Percentiles rank a stretch among this genome's conserved stretches.
Evolutionary conservation across 495 filamentous ascomycete genomes (phyloP).

Genomic region (Terfezia claveryi): DNA sequence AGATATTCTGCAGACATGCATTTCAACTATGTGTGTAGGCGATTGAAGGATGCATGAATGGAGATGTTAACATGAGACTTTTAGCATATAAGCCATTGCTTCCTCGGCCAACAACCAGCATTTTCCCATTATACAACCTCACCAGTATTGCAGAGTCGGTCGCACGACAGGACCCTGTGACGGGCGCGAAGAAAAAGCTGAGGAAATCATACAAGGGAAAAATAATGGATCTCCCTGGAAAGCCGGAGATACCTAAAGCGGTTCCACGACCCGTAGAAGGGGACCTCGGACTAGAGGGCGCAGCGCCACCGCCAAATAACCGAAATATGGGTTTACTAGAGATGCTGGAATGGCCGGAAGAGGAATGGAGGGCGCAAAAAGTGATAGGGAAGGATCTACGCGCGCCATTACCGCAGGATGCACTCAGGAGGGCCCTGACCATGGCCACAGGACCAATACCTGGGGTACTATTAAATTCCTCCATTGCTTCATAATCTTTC

Average conservation of each 20-base stretch:
- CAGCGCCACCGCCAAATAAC: conserved; percentile 22
- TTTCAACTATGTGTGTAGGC: too few species aligned
- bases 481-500: conserved; percentile 2
- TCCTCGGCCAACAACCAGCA: conserved; percentile 40
- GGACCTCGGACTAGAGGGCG: conserved; percentile 22
- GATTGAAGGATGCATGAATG: not conserved
- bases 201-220: conserved; percentile 56
- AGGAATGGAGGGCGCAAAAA: conserved; percentile 43
- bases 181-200: conserved; percentile 49
- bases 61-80: conserved; percentile 19
- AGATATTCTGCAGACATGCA: not conserved
- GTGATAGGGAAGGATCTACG: conserved; percentile 35
- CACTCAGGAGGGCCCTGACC: conserved; percentile 13
- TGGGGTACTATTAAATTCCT: conserved; percentile 12
- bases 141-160: conserved; percentile 38
- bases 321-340: conserved; percentile 16
- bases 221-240: conserved; percentile 40
- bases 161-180: conserved; percentile 38
- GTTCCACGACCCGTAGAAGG: conserved; percentile 30
- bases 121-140: conserved; percentile 41
- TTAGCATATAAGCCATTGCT: conserved; percentile 22
- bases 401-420: conserved; percentile 19
- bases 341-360: conserved; percentile 33
- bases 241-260: conserved; percentile 24
- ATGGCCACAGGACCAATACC: conserved; percentile 17